Evolutionary conservation across 441 rosid genomes (phyloP), one percentile per base, ranked within the genome.

Genomic region (Manihot esculenta): DNA sequence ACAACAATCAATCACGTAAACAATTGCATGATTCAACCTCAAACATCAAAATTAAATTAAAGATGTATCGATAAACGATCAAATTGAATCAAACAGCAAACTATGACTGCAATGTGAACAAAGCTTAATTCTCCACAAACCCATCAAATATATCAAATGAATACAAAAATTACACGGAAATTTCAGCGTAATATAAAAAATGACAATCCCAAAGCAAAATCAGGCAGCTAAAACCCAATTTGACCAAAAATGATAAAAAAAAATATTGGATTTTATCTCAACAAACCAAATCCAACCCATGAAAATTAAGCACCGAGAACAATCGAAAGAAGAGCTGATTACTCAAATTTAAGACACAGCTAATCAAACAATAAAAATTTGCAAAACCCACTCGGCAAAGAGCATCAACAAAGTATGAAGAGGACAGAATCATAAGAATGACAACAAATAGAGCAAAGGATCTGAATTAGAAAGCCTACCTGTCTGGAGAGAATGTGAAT

Each of bases 21-120:
- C 60, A 75, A 77, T 73, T 60, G 17, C 18, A 63, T 72, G 56
- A 66, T 18, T 58, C 61, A 74, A 48, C 35, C 69, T 38, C 58
- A 21, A 53, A 62, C 62, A 20, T 26, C 20, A 21, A 51, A 73
- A 50, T 60, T 51, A 51, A 33, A n/a, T n/a, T n/a, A 38, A 45
- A 41, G 20, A 50, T 26, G 24, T n/a, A 7, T 13, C 51, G 13
- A 3, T 4, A 24, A 5, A 64, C 63, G 71, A 79, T 72, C 72
- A 63, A 55, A 77, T 38, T 69, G 54, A 72, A 76, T 50, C 44
- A 59, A 69, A 44, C 55, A 48, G 55, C 49, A 55, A 68, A 54
- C 1, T 26, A 35, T 20, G 41, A 66, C 12, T 18, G 66, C 55
- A 50, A 47, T 35, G 71, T 47, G 51, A 44, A 45, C 53, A 55